A percentile compares a stretch with the other conserved stretches of the same genome.
Conservation (phyloP, 1,139 yeast species). For the Geotrichum candidum region DNA sequence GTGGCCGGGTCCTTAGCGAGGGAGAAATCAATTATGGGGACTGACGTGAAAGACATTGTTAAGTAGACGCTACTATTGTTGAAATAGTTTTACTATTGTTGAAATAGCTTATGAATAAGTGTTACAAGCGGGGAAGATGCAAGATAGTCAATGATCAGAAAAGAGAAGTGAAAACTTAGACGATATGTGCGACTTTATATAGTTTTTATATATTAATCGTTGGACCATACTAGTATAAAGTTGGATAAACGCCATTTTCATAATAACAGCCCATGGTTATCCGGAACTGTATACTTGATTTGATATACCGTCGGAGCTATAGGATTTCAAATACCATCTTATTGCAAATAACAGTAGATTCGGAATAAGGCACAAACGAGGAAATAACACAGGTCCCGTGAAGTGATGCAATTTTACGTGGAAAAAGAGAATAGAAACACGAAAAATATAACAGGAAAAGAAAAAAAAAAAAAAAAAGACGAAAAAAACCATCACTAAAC, state of each 20-base stretch:
- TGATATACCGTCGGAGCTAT: not conserved
- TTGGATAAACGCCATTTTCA: no score
- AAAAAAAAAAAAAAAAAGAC: no score
- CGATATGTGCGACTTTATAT: not conserved
- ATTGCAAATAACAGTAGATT: no score
- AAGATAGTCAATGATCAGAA: not conserved
- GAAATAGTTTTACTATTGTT: not conserved
- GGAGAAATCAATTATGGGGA: conserved; percentile 34
- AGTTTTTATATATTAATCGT: no score
- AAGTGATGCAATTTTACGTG: not conserved
- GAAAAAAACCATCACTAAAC: not conserved
- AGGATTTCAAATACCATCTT: not conserved
- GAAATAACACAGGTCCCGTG: not conserved
- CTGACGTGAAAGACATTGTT: conserved; percentile 19
- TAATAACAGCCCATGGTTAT: no score
- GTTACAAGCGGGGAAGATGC: not conserved
- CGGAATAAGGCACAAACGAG: not conserved
- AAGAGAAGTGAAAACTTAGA: not conserved
- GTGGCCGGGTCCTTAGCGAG: conserved; percentile 36
- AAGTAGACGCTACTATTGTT: not conserved
- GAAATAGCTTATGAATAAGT: not conserved
- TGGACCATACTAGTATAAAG: no score
- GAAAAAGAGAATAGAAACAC: not conserved
- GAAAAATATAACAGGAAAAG: no score
- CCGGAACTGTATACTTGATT: not conserved